phyloP scores from a whole-genome alignment of 768 basidiomycete species.

The Mycena olivaceomarginata region DNA sequence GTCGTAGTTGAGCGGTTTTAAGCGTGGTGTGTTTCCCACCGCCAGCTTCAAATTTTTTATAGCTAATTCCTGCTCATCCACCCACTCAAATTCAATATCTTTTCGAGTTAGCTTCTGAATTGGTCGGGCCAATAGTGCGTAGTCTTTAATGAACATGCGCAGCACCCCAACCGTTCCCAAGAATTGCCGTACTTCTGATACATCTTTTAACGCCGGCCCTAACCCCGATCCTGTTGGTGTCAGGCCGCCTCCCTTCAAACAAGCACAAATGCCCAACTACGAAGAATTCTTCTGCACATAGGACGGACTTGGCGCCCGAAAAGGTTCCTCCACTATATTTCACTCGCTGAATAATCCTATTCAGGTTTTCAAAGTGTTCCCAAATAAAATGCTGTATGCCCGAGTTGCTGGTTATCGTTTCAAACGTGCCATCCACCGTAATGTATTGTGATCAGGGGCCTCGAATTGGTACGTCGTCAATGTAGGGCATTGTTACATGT shows the following conservation, averaged over 20 bases:
- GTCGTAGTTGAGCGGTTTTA: conserved; percentile 48
- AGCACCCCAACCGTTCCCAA: too few relatives aligned
- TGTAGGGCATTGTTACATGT: conserved; percentile 47
- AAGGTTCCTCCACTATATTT: conserved; percentile 46
- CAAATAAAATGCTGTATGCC: conserved; percentile 45
- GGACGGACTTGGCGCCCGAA: not conserved
- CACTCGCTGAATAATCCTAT: conserved; percentile 30
- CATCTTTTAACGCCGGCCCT: too few relatives aligned
- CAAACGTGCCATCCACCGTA: conserved; percentile 36
- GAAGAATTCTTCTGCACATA: conserved; percentile 50
- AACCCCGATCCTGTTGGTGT: conserved; percentile 41
- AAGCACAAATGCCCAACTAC: conserved; percentile 61
- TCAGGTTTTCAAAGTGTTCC: too few relatives aligned
- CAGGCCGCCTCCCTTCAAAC: conserved; percentile 50
- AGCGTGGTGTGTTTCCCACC: conserved; percentile 45
- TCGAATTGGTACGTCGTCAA: conserved; percentile 54
- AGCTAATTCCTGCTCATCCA: conserved; percentile 48
- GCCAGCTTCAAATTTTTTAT: conserved; percentile 47
- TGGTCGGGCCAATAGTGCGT: too few relatives aligned
- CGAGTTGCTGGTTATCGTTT: conserved; percentile 46
- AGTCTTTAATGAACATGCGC: too few relatives aligned
- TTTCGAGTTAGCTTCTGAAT: conserved; percentile 34
- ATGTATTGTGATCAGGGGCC: too few relatives aligned
- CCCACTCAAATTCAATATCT: conserved; percentile 52
- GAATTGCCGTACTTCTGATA: too few relatives aligned